Evolutionary conservation across 2,329 filamentous ascomycete genomes (phyloP).

Genomic region (Sordariomycetes sp.): DNA sequence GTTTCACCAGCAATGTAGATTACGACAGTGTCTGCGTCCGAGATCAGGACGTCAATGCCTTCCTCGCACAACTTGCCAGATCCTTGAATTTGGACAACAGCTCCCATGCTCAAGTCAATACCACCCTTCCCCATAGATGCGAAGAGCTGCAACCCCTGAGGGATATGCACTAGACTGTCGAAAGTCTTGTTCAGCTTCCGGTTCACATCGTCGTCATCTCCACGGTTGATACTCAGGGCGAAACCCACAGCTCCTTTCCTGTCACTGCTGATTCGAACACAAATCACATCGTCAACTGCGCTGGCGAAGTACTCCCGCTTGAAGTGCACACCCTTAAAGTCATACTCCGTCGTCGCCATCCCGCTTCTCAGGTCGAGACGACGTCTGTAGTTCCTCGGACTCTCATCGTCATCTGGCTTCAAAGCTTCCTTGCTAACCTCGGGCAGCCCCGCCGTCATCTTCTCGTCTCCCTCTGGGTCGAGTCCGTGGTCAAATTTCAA

Average conservation of each 20-base stretch:
- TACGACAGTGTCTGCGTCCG: conserved; percentile 4
- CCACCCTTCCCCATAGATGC: conserved; percentile 8
- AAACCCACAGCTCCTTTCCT: conserved; percentile 11
- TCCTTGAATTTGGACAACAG: conserved; percentile 2
- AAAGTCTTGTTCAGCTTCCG: conserved; percentile 11
- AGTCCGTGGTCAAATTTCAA: conserved; percentile 25
- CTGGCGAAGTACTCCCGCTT: conserved; percentile 30
- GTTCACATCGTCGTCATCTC: conserved; percentile 12
- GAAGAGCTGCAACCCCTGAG: conserved; percentile 8
- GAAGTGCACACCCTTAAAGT: conserved; percentile 17
- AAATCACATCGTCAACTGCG: conserved; percentile 28
- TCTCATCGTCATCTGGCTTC: conserved; percentile 1
- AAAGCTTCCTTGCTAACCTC: conserved; percentile 1
- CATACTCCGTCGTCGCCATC: conserved; percentile 25
- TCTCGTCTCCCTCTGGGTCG: conserved; percentile 8
- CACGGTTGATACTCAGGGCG: conserved; percentile 13
- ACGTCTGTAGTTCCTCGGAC: conserved; percentile 23
- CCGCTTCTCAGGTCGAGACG: conserved; percentile 27
- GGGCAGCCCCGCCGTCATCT: conserved; percentile 1
- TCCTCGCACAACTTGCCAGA: conserved; percentile 3
- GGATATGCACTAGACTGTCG: conserved; percentile 14
- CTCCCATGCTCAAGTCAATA: conserved; percentile 3
- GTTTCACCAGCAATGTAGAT: conserved; percentile 6
- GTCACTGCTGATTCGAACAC: conserved; percentile 14
- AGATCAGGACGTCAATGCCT: conserved; percentile 5